Conservation (phyloP, 106 monocot genomes). For the Alisma plantagoaquatica region DNA sequence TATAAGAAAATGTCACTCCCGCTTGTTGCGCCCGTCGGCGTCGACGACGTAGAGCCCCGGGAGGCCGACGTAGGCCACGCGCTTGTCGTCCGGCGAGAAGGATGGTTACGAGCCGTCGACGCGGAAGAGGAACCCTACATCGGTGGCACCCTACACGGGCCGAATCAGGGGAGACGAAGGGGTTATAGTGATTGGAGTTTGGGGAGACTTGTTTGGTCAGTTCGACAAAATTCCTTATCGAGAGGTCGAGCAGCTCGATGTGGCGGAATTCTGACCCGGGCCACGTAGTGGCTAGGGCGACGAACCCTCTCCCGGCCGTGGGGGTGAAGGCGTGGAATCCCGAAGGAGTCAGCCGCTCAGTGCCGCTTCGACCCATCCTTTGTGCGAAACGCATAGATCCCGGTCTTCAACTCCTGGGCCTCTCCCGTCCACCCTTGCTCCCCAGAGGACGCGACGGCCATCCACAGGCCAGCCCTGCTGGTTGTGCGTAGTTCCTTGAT, state of each 20-base stretch:
- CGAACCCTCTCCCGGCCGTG: constrained; percentile 32
- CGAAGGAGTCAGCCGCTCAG: constrained; percentile 52
- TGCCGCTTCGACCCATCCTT: constrained; percentile 45
- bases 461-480: constrained; percentile 79
- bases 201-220: constrained; percentile 45
- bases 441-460: constrained; percentile 70
- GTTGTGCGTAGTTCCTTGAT: too few species aligned
- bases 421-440: constrained; percentile 43
- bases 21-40: constrained; percentile 52
- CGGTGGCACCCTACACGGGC: constrained; percentile 61
- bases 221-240: constrained; percentile 29
- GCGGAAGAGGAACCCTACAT: constrained; percentile 71
- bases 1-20: too few species aligned
- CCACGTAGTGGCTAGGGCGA: constrained; percentile 72
- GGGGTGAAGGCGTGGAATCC: constrained; percentile 97
- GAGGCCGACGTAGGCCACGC: constrained; percentile 57
- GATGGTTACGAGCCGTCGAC: constrained; percentile 80
- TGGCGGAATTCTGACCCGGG: constrained; percentile 50
- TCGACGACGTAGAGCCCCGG: constrained; percentile 71
- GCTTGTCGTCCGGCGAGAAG: constrained; percentile 63
- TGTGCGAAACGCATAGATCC: constrained; percentile 59
- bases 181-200: constrained; percentile 65
- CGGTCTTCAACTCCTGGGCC: constrained; percentile 46
- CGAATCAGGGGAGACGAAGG: constrained; percentile 64
- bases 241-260: constrained; percentile 60